phyloP scores from a whole-genome alignment of 108 stramenopile genomes.

The Cylindrotheca closterium region DNA sequence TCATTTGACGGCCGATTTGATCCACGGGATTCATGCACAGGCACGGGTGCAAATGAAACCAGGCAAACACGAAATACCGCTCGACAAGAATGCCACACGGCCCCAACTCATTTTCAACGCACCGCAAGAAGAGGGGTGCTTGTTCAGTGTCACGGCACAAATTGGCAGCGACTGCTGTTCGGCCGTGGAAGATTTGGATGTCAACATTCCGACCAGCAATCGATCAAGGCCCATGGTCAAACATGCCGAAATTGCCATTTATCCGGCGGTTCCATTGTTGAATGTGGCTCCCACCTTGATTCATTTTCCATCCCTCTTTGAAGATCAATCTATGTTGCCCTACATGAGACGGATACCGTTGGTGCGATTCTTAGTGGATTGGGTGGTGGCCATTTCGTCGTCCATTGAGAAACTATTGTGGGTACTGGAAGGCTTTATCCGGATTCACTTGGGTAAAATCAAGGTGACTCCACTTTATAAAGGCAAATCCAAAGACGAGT shows the following conservation, averaged over 20 bases:
- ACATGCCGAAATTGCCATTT: slow-evolving; percentile 57
- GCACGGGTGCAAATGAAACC: slow-evolving; percentile 56
- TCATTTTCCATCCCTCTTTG: slow-evolving; percentile 83
- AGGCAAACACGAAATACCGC: slow-evolving; percentile 74
- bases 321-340: slow-evolving; percentile 62
- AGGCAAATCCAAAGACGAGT: slow-evolving; percentile 29
- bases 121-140: slow-evolving; percentile 51
- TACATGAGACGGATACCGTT: slow-evolving; percentile 55
- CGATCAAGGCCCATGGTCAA: slow-evolving; percentile 84
- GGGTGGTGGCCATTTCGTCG: slow-evolving; percentile 56
- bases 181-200: slow-evolving; percentile 70
- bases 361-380: slow-evolving; percentile 59
- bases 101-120: slow-evolving; percentile 77
- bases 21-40: slow-evolving; percentile 71
- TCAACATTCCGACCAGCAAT: slow-evolving; percentile 39
- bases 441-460: slow-evolving; percentile 76
- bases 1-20: slow-evolving; percentile 74
- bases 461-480: slow-evolving; percentile 67
- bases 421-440: slow-evolving; percentile 75
- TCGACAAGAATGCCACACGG: slow-evolving; percentile 73
- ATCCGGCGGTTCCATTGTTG: slow-evolving; percentile 72
- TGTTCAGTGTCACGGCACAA: slow-evolving; percentile 46
- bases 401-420: slow-evolving; percentile 78
- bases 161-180: slow-evolving; percentile 71
- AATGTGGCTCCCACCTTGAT: slow-evolving; percentile 88